Evolutionary conservation across 768 basidiomycete species (phyloP), one percentile per base, ranked within the genome.

Genomic region (Ephemerocybe angulata): DNA sequence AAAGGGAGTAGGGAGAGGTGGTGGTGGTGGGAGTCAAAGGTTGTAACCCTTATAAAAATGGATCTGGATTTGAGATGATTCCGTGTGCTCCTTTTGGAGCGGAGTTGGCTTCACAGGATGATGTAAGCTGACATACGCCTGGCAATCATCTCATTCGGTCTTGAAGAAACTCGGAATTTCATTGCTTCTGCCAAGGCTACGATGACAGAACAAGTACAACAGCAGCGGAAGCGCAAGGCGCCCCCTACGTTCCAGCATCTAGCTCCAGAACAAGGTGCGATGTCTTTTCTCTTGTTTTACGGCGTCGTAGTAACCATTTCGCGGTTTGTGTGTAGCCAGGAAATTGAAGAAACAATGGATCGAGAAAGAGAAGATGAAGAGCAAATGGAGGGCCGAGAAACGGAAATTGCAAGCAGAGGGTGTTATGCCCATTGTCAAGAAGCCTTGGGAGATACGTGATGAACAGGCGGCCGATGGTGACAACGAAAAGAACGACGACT

Each of bases 321-420:
- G 21, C 38, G 4, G 28, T 54, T 31, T 35, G 31, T 44, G 41
- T 54, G 50, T 4, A 93, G 93, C 93, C 19, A 88, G 82, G 67
- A 86, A 84, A 61, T 75, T 95, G 55, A 95, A 93, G 70, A 79
- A 82, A 65, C 78, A 82, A 55, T 94, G 93, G 84, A 79, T 95
- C 10, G 78, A 87, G 53, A 84, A 79, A 57, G 79, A 79, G 56
- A 92, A 91, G 71, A 80, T 91, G 53, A 88, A 86, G 63, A 82
- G 80, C 60, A 80, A 87, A 72, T 93, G 90, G 88, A 87, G 80
- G 63, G 75, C 81, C 31, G 76, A 88, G 72, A 89, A 87, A 72
- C 78, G 78, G 55, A 77, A 73, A 24, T 12, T 56, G 7, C 37
- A 50, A n/a, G 55, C 37, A 53, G 71, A 75, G 55, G 73, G 67